Percentiles rank a stretch among this genome's conserved stretches.
These are phyloP conservation scores for Gossypium arboreum DNA, from an alignment of 345 rosid genomes.

Conservation along the genomic window DNA sequence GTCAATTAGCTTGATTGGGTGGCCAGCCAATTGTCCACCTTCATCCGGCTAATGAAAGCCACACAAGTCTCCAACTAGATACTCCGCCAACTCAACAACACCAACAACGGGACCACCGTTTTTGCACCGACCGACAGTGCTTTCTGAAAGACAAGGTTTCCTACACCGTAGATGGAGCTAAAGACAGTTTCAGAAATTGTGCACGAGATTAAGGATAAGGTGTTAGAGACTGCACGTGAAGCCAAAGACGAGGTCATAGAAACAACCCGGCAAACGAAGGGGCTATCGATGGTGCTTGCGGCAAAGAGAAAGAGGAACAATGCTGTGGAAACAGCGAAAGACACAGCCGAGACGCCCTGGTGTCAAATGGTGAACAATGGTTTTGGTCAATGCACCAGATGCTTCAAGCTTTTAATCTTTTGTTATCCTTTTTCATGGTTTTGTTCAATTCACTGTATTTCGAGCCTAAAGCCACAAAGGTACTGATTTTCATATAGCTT, in stretches of 20 bases:
- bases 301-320: slow-evolving; percentile 6
- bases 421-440: slow-evolving; percentile 40
- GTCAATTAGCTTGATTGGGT: slow-evolving; percentile 20
- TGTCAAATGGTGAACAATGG: slow-evolving; percentile 15
- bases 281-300: slow-evolving; percentile 16
- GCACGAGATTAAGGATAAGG: background rate
- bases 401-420: slow-evolving; percentile 56
- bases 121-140: slow-evolving; percentile 43
- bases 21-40: slow-evolving; percentile 20
- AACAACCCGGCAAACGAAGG: slow-evolving; percentile 15
- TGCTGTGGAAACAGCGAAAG: background rate
- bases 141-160: slow-evolving; percentile 13
- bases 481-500: slow-evolving; percentile 11
- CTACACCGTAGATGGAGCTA: background rate
- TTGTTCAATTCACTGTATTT: slow-evolving; percentile 46
- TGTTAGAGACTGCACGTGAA: background rate
- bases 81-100: slow-evolving; percentile 36
- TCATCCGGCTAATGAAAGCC: slow-evolving; percentile 46
- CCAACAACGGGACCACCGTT: slow-evolving; percentile 41
- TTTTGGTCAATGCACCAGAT: slow-evolving; percentile 35
- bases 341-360: slow-evolving; percentile 17
- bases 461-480: slow-evolving; percentile 79
- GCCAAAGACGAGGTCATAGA: slow-evolving; percentile 1
- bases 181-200: background rate
- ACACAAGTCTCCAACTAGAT: slow-evolving; percentile 46